Conservation (phyloP, 208 protist species). For the Wallacemonas rigidus region DNA sequence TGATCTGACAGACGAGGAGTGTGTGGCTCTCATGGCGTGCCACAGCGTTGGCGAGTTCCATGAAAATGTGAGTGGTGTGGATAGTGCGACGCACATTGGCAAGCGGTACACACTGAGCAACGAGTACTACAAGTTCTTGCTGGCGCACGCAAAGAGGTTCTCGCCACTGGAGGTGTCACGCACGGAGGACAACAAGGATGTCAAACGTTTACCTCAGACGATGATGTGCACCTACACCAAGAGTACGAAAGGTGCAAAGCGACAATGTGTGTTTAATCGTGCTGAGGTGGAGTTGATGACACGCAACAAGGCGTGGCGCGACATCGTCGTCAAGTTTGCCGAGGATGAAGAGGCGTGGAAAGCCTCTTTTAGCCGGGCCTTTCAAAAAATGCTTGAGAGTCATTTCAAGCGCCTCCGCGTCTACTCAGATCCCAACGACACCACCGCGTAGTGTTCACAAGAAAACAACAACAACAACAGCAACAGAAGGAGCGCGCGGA, state of each 20-base stretch:
- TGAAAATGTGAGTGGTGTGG: slow-evolving; percentile 79
- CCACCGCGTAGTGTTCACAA: neutral
- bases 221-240: slow-evolving; percentile 57
- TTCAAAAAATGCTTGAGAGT: slow-evolving; percentile 84
- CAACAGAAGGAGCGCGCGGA: neutral
- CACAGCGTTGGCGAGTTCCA: slow-evolving; percentile 89
- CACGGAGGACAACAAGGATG: slow-evolving; percentile 73
- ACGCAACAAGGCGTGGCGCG: slow-evolving; percentile 51
- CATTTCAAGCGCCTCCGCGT: slow-evolving; percentile 75
- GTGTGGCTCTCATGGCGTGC: slow-evolving; percentile 80
- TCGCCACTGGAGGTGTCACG: slow-evolving; percentile 53
- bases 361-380: slow-evolving; percentile 60
- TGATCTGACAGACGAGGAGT: slow-evolving; percentile 76
- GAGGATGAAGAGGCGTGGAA: slow-evolving; percentile 66
- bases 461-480: neutral
- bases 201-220: slow-evolving; percentile 55
- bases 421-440: slow-evolving; percentile 49
- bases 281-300: slow-evolving; percentile 68
- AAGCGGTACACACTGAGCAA: slow-evolving; percentile 75
- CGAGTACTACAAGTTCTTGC: slow-evolving; percentile 75
- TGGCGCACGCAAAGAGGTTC: slow-evolving; percentile 68
- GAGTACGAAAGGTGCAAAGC: slow-evolving; percentile 23
- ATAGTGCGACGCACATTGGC: slow-evolving; percentile 67
- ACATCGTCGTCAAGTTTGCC: slow-evolving; percentile 53
- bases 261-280: slow-evolving; percentile 65